Evolutionary conservation across 768 basidiomycete genomes (phyloP), one percentile per base, ranked within the genome.

Genomic region (Gymnopilus junonius): DNA sequence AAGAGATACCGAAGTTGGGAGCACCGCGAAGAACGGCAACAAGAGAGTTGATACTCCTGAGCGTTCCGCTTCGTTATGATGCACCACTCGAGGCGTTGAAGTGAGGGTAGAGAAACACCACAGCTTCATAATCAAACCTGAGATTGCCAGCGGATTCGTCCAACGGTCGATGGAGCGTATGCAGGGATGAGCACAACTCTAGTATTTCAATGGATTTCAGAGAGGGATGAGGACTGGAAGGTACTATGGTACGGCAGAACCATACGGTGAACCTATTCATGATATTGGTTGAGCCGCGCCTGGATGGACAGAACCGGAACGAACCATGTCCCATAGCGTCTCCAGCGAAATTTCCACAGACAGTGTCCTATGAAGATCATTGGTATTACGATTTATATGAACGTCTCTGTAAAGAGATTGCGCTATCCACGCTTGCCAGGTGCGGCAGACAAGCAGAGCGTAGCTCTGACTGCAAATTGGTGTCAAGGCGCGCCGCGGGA

Each of bases 1-100:
- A 84, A 78, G 55, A 91, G 84, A 67, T 85, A 89, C 53, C 80
- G 78, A 91, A 69, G 61, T 83, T 85, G 7, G 89, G 87, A 3
- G 87, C 72, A 48, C 73, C 75, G 8, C 71, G 75, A 25, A 91
- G 80, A 62, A 88, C 85, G 55, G 81, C 74, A 2, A 70, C 68
- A 42, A 91, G 75, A 7, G 83, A 86, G 72, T 91, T 90, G 63
- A 90, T 85, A 6, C 89, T 1, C 88, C 88, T 17, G 85, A 80
- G 46, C 85, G 80, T 39, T 85, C 83, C 21, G 89, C 88, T 37
- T 81, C 81, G 29, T 71, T 76, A 65, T 84, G 72, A 68, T 89
- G 82, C 87, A 90, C 88, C 88, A 91, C 53, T 90, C 88, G 31
- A 91, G 79, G 27, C 88, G 84, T 45, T 81, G 83, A 40, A 91